A percentile compares a stretch with the other conserved stretches of the same genome.
Evolutionary conservation across 257 asterid species (phyloP).

Genomic region (Petunia axillaris): DNA sequence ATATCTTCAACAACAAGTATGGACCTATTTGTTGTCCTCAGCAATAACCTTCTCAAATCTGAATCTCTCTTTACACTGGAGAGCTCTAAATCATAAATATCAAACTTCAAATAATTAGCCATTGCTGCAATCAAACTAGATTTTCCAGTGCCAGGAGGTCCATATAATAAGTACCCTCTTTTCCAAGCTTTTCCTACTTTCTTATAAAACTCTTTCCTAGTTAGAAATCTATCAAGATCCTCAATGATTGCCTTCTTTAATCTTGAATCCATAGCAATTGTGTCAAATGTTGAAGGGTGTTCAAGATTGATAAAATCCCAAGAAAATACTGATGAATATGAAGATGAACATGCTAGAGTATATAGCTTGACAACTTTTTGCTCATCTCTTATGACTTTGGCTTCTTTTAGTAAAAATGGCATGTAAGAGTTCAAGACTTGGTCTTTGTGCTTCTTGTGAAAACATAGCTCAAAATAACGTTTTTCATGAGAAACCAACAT

Average conservation of each 20-base stretch:
- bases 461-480: constrained; percentile 58
- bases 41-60: constrained; percentile 62
- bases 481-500: constrained; percentile 30
- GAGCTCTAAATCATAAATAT: constrained; percentile 70
- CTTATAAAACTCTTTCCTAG: constrained; percentile 59
- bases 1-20: constrained; percentile 76
- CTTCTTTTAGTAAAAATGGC: constrained; percentile 49
- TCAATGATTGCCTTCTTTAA: constrained; percentile 42
- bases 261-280: constrained; percentile 55
- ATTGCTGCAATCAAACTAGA: constrained; percentile 73
- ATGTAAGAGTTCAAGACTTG: constrained; percentile 48
- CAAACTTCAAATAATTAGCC: constrained; percentile 70
- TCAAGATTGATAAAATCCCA: constrained; percentile 69
- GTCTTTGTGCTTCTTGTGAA: constrained; percentile 43
- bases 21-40: constrained; percentile 65
- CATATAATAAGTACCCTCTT: constrained; percentile 69
- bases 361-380: constrained; percentile 54
- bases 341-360: constrained; percentile 30
- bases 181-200: constrained; percentile 84
- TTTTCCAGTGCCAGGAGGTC: constrained; percentile 84
- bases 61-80: constrained; percentile 53
- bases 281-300: constrained; percentile 73
- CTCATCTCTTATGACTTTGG: constrained; percentile 38
- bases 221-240: constrained; percentile 64
- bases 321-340: background rate